These are phyloP conservation scores for Colletotrichum trifolii DNA, from an alignment of 2,329 filamentous ascomycete genomes.

Conservation along the genomic window DNA sequence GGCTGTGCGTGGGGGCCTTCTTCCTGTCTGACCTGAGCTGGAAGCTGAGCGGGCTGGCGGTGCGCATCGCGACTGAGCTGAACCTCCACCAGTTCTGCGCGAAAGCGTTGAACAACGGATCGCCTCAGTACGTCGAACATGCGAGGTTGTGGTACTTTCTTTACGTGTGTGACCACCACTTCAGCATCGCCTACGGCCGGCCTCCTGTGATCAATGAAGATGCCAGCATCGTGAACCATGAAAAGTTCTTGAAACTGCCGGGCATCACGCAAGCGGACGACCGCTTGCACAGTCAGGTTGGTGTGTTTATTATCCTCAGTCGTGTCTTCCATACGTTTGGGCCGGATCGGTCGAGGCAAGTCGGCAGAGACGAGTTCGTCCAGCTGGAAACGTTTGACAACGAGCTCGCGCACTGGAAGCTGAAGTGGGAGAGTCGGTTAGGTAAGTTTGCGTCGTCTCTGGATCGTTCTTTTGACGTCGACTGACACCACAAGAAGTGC, in stretches of 20 bases:
- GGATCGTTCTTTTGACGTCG: background rate
- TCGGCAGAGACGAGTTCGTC: constrained; percentile 48
- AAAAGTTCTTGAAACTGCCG: constrained; percentile 62
- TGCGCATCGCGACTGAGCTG: constrained; percentile 68
- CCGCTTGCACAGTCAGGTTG: constrained; percentile 68
- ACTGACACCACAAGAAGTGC: constrained; percentile 44
- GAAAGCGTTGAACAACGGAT: constrained; percentile 56
- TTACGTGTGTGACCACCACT: constrained; percentile 75
- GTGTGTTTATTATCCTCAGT: constrained; percentile 69
- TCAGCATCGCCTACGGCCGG: constrained; percentile 70
- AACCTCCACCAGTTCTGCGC: constrained; percentile 65
- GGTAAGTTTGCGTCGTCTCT: constrained; percentile 37
- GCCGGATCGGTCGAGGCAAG: constrained; percentile 57
- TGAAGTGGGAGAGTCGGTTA: constrained; percentile 49
- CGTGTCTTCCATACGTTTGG: constrained; percentile 68
- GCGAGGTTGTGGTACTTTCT: constrained; percentile 71
- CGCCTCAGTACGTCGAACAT: constrained; percentile 61
- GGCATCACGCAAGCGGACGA: constrained; percentile 65
- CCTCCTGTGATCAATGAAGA: constrained; percentile 70
- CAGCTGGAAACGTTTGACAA: constrained; percentile 42
- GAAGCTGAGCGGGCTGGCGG: constrained; percentile 70
- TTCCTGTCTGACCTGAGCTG: constrained; percentile 68
- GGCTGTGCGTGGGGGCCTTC: constrained; percentile 71
- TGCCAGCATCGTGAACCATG: constrained; percentile 65
- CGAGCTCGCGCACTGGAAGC: constrained; percentile 49